Base-by-base conservation (phyloP, 306 rosid species). In the Ormosia semicastrata region DNA sequence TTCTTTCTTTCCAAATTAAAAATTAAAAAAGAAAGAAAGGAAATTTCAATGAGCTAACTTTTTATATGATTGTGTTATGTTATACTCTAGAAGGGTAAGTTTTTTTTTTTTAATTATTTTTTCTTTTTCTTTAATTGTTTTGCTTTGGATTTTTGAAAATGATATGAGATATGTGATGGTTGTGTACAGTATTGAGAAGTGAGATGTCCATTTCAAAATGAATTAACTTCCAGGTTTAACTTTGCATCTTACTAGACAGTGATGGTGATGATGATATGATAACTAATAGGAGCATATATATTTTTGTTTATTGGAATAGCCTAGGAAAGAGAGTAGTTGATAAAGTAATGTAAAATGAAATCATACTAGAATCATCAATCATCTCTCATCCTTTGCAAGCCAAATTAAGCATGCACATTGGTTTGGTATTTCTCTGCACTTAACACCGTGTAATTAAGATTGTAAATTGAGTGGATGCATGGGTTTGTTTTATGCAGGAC, bases 401-500 rank as follows among this genome's bases (percentile, higher is more conserved):
- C 60, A 30, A 30, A 8, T 13, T 32, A 32, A 47, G 43, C 40
- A 30, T 49, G 44, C 49, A 8, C 49, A 43, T 43, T 8, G 49
- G 10, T 43, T 43, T 43, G 60, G 4, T 54, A 2, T 63, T 63
- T 63, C 43, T 37, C 30, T 32, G 10, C 1, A 32, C 24, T 62
- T 10, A 24, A 57, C 64, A 57, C 64, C 64, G 2, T 57, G 64
- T 11, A 15, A 9, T 15, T 3, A 60, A 4, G 52, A 40, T 39
- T 40, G 54, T 47, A 12, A 41, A 2, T 41, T 58, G 37, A 79
- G 60, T 36, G 60, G 47, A 32, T 71, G 53, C 29, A 5, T 62
- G 68, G 13, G 49, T 54, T 71, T 81, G 73, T 64, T 77, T 33
- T 50, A 9, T 85, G 89, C 90, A 94, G 98, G 98, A 89, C 1